Evolutionary conservation across 257 asterid genomes (phyloP), one percentile per base, ranked within the genome.

Genomic region (Leonotis leonurus): DNA sequence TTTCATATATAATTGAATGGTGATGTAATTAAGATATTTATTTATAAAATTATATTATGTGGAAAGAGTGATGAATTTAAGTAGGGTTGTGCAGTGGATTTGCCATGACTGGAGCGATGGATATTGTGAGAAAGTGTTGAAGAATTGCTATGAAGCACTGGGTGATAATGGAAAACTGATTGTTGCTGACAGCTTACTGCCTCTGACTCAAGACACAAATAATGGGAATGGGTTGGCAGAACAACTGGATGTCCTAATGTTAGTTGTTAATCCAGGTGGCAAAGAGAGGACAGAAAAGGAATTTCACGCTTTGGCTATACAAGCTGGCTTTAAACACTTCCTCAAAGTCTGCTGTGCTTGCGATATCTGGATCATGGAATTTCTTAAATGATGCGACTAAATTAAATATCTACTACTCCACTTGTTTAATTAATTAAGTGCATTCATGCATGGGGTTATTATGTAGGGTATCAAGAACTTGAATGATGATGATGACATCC

Each of bases 241-340:
- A 10, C 72, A 60, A 2, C 24, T 24, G 0, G 88, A 82, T 56
- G 56, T 80, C 6, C 32, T 77, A 0, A 86, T 86, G 90, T 33
- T 81, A 9, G 76, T 82, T 4, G 70, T 51, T 30, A 78, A 63
- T 32, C 87, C 90, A 0, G 83, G 86, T 21, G 95, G 95, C 9
- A 83, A 73, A 51, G 90, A 86, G 63, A 77, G 95, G 82, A 71
- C 90, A 4, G 78, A 81, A 37, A 73, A 55, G 70, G 95, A 86
- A 49, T 81, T 81, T 65, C 73, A 64, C 43, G 78, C 79, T 0
- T 51, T 81, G 73, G 90, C 85, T 8, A 70, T 62, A 30, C 63
- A 60, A 0, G 73, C 83, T 1, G 88, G 95, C 5, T 86, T 83
- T 60, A 71, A 12, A 10, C 64, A 63, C 7, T 20, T 77, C 56